phyloP scores from a whole-genome alignment of 148 eudicot genomes.

The Simmondsia chinensis region DNA sequence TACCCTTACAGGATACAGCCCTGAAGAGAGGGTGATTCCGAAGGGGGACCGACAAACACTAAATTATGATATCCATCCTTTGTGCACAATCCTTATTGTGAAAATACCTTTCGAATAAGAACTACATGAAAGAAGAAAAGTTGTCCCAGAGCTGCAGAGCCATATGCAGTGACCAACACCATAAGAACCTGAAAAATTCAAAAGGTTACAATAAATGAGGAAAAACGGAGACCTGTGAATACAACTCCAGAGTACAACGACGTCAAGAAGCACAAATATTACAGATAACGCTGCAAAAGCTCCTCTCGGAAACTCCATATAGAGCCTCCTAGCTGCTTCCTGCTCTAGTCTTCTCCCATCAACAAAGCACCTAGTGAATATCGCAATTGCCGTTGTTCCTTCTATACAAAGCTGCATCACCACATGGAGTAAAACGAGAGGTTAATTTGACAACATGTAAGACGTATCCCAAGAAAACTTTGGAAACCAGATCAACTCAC shows the following conservation, averaged over 20 bases:
- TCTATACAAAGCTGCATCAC: slow-evolving; percentile 58
- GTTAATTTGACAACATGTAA: slow-evolving; percentile 11
- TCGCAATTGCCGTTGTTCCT: slow-evolving; percentile 77
- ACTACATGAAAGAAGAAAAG: slow-evolving; percentile 90
- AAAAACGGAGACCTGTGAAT: not conserved
- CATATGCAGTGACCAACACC: slow-evolving; percentile 55
- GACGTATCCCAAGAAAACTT: not conserved
- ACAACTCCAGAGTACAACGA: not conserved
- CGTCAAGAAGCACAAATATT: slow-evolving; percentile 9
- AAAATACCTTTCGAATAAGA: slow-evolving; percentile 80
- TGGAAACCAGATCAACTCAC: slow-evolving; percentile 23
- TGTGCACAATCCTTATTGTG: no score
- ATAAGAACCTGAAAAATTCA: slow-evolving; percentile 45
- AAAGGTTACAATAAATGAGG: not conserved
- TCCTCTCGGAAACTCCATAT: slow-evolving; percentile 60
- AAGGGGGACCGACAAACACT: no score
- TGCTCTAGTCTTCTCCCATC: slow-evolving; percentile 50
- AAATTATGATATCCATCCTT: no score
- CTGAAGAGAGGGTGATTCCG: no score
- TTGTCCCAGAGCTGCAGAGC: slow-evolving; percentile 87
- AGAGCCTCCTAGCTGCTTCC: slow-evolving; percentile 33
- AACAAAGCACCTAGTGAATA: slow-evolving; percentile 79
- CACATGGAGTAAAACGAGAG: not conserved
- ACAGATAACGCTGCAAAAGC: slow-evolving; percentile 67
- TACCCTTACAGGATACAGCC: no score